Conservation (phyloP, 768 basidiomycete species). For the Podaxis mareebaensis region DNA sequence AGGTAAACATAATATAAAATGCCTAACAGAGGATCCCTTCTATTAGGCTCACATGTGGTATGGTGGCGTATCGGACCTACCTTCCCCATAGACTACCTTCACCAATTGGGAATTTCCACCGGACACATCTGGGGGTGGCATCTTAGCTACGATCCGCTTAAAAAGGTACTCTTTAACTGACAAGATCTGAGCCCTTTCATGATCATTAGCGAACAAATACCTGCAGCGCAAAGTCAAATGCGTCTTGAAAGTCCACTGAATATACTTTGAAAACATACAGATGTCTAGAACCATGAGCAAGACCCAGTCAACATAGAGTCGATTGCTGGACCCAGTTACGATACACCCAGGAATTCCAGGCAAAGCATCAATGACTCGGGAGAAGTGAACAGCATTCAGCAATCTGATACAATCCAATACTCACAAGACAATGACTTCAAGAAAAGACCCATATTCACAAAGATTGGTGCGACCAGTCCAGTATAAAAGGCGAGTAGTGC, state of each 20-base stretch:
- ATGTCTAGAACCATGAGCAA: conserved; percentile 14
- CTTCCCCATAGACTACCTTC: conserved; percentile 14
- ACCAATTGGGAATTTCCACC: conserved; percentile 13
- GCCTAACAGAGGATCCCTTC: neutral
- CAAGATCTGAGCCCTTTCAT: conserved; percentile 9
- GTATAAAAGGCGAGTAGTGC: neutral
- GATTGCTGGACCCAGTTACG: conserved; percentile 1
- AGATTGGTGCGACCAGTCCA: conserved; percentile 4
- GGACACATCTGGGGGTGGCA: neutral
- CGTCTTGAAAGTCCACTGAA: neutral
- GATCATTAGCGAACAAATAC: conserved; percentile 11
- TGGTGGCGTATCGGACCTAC: neutral
- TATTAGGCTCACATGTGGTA: too few species aligned
- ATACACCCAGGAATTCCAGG: conserved; percentile 4
- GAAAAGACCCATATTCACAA: conserved; percentile 8
- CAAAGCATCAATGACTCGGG: neutral
- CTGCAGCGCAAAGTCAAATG: neutral
- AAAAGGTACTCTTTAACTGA: neutral
- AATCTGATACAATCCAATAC: neutral
- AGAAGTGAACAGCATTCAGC: neutral
- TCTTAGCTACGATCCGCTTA: neutral
- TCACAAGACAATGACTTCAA: neutral
- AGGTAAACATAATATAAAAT: conserved; percentile 15
- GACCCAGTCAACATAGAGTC: conserved; percentile 13
- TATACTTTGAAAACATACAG: neutral